Evolutionary conservation across 176 grass and related monocot genomes (phyloP).

Genomic region (Rhynchospora pubera): DNA sequence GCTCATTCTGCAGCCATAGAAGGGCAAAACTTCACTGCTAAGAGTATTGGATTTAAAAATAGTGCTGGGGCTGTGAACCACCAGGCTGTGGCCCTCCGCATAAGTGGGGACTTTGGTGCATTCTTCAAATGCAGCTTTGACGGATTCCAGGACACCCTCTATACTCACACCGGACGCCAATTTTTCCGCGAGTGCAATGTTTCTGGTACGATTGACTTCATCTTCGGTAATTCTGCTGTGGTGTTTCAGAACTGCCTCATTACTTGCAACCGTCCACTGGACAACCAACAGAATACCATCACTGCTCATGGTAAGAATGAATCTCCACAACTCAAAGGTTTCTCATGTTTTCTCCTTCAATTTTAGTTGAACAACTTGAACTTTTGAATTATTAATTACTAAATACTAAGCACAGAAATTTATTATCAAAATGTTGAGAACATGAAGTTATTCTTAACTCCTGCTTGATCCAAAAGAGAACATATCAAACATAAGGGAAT

Average conservation of each 20-base stretch:
- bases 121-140: conserved; percentile 3
- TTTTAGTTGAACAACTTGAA: too few relatives aligned
- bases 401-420: too few relatives aligned
- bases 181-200: neutral
- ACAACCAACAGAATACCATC: neutral
- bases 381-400: too few relatives aligned
- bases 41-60: conserved; percentile 61
- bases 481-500: neutral
- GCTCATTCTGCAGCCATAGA: conserved; percentile 34
- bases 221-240: conserved; percentile 7
- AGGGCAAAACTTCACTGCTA: conserved; percentile 60
- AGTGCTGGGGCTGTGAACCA: neutral
- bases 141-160: conserved; percentile 19
- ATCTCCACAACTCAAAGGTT: neutral
- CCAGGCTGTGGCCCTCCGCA: conserved; percentile 7
- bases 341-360: neutral
- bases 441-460: too few relatives aligned
- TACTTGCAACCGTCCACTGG: neutral
- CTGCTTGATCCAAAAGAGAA: too few relatives aligned
- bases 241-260: conserved; percentile 9
- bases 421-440: too few relatives aligned
- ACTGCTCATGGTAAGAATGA: conserved; percentile 7
- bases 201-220: conserved; percentile 13
- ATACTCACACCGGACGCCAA: neutral
- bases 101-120: neutral